phyloP scores from a whole-genome alignment of 495 filamentous ascomycete genomes.

The Penicillium cosmopolitanum region DNA sequence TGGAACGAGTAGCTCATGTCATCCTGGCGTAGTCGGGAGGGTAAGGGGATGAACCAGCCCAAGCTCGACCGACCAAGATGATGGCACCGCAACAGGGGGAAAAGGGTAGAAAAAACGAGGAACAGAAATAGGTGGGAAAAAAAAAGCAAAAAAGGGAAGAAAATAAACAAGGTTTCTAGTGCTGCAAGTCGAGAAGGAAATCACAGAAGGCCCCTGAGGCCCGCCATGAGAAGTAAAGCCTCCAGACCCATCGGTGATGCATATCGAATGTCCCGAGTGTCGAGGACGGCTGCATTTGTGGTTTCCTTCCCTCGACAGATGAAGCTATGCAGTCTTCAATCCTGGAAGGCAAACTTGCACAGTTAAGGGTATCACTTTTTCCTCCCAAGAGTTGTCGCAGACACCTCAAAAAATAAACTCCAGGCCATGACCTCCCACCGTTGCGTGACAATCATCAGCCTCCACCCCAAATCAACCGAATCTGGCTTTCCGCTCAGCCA shows the following conservation, averaged over 20 bases:
- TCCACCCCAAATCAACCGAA: conserved; percentile 25
- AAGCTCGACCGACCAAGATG: conserved; percentile 22
- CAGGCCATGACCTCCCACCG: conserved; percentile 44
- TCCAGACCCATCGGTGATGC: conserved; percentile 37
- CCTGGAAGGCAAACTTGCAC: conserved; percentile 49
- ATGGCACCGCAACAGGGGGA: conserved; percentile 26
- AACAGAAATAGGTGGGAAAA: conserved; percentile 13
- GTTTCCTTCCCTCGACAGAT: conserved; percentile 40
- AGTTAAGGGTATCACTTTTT: conserved; percentile 57
- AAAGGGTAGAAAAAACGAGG: conserved; percentile 20
- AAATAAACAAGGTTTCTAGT: conserved; percentile 38
- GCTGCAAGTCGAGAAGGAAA: conserved; percentile 41
- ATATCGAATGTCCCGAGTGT: conserved; percentile 31
- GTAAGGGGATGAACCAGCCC: conserved; percentile 25
- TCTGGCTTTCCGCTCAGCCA: conserved; percentile 34
- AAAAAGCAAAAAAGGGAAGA: conserved; percentile 31
- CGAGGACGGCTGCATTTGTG: conserved; percentile 28
- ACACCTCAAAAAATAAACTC: conserved; percentile 48
- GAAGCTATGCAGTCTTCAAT: conserved; percentile 47
- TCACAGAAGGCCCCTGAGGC: conserved; percentile 4
- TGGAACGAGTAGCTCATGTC: conserved; percentile 35
- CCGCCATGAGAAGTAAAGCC: conserved; percentile 31
- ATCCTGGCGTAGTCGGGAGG: conserved; percentile 23
- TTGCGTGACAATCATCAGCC: conserved; percentile 42
- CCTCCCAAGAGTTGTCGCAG: conserved; percentile 53